Evolutionary conservation across 495 filamentous ascomycete genomes (phyloP).

Genomic region (Xanthoparmelia taractica): DNA sequence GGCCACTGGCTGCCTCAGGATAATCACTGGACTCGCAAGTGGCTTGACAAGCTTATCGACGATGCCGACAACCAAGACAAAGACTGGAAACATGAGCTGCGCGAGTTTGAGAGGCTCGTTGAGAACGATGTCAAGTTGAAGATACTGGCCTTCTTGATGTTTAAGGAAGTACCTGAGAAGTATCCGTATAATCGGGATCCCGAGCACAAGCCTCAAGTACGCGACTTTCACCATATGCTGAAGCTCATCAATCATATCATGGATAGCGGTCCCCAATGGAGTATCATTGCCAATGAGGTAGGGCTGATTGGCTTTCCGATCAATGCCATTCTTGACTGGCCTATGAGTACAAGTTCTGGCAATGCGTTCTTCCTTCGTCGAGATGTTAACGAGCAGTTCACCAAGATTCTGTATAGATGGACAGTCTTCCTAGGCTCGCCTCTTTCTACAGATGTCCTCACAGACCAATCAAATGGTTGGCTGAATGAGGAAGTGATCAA

Average conservation of each 20-base stretch:
- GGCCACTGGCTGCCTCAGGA: too few relatives aligned
- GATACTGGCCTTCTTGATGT: conserved; percentile 47
- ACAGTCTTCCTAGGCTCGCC: conserved; percentile 48
- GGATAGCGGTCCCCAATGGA: conserved; percentile 55
- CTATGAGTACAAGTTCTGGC: conserved; percentile 61
- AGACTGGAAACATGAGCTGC: conserved; percentile 37
- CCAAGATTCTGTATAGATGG: conserved; percentile 63
- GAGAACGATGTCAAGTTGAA: conserved; percentile 33
- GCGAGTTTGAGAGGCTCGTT: conserved; percentile 15
- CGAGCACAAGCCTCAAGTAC: conserved; percentile 52
- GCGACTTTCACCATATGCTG: conserved; percentile 58
- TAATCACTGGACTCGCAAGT: too few relatives aligned
- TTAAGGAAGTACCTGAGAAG: conserved; percentile 54
- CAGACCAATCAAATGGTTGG: conserved; percentile 41
- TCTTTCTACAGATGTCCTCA: conserved; percentile 45
- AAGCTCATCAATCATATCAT: conserved; percentile 56
- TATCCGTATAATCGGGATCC: conserved; percentile 52
- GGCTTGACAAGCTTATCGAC: too few relatives aligned
- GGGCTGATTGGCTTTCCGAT: conserved; percentile 63
- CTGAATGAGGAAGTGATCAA: conserved; percentile 40
- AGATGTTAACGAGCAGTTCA: conserved; percentile 59
- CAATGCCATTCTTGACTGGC: conserved; percentile 62
- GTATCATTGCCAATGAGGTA: conserved; percentile 40
- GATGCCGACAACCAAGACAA: conserved; percentile 9
- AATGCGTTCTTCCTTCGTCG: conserved; percentile 58